Conservation (phyloP, 306 rosid species). For the Mucuna pruriens region DNA sequence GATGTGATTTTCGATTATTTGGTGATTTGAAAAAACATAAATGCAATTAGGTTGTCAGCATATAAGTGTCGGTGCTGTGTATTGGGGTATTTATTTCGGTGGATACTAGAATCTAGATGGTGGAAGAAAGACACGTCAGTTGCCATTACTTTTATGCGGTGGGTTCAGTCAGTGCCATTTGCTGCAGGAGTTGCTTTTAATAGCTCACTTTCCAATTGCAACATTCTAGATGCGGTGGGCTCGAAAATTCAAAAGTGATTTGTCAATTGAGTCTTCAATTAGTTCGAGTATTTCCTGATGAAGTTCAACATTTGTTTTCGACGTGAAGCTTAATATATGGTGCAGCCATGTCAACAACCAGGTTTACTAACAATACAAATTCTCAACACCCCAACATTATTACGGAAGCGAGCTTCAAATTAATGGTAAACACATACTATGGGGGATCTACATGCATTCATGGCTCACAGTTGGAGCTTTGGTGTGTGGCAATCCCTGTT, state of each 20-base stretch:
- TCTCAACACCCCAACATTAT: background rate
- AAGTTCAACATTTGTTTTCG: background rate
- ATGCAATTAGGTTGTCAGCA: too few relatives aligned
- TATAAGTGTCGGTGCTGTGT: conserved; percentile 6
- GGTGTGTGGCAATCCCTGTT: background rate
- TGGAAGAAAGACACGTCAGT: background rate
- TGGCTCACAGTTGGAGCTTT: background rate
- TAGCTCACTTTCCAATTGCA: background rate
- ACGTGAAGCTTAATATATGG: background rate
- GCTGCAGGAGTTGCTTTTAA: background rate
- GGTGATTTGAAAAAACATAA: too few relatives aligned
- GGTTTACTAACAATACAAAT: background rate
- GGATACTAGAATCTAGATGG: background rate
- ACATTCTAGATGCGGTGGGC: background rate
- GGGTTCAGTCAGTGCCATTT: background rate
- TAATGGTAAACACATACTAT: background rate
- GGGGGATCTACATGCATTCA: background rate
- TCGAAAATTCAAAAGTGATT: background rate
- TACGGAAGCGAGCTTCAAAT: background rate
- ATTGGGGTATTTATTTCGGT: background rate
- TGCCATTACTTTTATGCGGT: background rate
- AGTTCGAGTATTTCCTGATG: background rate
- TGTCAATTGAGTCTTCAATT: background rate
- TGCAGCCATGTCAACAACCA: background rate
- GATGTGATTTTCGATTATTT: too few relatives aligned